A percentile compares a stretch with the other conserved stretches of the same genome.
These are phyloP conservation scores for Colletotrichum magnum DNA, from an alignment of 2,329 filamentous ascomycete genomes.

Conservation along the genomic window DNA sequence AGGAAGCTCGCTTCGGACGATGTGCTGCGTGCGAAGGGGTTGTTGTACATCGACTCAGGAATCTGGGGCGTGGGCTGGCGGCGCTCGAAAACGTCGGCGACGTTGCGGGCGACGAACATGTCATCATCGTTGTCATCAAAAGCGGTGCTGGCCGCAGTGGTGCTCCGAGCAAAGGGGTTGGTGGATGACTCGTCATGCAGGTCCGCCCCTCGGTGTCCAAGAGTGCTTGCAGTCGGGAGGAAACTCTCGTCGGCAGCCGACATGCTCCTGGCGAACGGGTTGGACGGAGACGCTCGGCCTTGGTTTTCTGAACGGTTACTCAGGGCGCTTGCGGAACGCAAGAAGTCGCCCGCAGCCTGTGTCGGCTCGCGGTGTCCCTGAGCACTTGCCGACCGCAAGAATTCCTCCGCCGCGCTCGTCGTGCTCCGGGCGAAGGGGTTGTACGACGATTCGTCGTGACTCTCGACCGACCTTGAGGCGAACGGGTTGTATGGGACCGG, in stretches of 20 bases:
- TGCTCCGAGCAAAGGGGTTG: conserved; percentile 23
- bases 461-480: neutral
- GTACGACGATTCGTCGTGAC: neutral
- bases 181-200: neutral
- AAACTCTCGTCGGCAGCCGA: conserved; percentile 5
- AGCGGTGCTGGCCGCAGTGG: neutral
- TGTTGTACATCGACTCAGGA: conserved; percentile 21
- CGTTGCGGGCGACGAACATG: neutral
- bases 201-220: neutral
- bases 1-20: conserved; percentile 23
- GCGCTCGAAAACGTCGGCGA: neutral
- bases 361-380: conserved; percentile 10
- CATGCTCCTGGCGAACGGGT: conserved; percentile 33
- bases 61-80: conserved; percentile 32
- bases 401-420: conserved; percentile 24
- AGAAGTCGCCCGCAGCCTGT: neutral
- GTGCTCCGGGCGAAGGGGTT: conserved; percentile 29
- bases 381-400: conserved; percentile 25
- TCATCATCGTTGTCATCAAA: conserved; percentile 7
- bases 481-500: conserved; percentile 10
- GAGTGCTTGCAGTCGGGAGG: neutral
- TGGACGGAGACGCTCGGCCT: neutral
- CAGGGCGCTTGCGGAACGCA: conserved; percentile 5
- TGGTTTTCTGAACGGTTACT: neutral
- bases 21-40: conserved; percentile 23